Evolutionary conservation across 768 basidiomycete species (phyloP).

Genomic region (Boletellus emodensis): DNA sequence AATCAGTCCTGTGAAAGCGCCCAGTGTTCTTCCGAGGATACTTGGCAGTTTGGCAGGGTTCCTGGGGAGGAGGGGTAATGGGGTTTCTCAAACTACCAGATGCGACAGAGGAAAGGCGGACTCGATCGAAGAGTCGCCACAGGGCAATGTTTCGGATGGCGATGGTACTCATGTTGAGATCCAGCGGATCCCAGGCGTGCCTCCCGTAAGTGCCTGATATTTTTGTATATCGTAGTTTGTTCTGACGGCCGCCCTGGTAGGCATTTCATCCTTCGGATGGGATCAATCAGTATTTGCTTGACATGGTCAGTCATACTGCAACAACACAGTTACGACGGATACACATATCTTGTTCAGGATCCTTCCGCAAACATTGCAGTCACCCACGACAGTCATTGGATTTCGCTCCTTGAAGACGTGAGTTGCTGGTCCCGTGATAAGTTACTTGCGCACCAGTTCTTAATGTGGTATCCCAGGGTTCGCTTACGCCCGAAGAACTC

Average conservation of each 20-base stretch:
- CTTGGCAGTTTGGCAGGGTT: neutral
- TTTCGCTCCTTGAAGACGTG: neutral
- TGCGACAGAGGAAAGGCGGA: no score
- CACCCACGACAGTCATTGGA: neutral
- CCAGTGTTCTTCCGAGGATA: neutral
- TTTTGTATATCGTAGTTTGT: neutral
- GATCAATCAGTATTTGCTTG: slow-evolving; percentile 7
- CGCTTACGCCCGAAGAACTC: neutral
- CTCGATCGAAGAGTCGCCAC: neutral
- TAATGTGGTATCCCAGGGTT: neutral
- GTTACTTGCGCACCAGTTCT: neutral
- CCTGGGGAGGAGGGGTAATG: neutral
- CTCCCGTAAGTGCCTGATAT: neutral
- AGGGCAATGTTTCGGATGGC: neutral
- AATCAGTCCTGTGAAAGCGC: neutral
- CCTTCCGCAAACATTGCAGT: slow-evolving; percentile 1
- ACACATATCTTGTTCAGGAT: neutral
- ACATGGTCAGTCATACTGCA: neutral
- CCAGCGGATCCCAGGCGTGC: neutral
- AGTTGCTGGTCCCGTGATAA: no score
- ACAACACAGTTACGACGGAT: neutral
- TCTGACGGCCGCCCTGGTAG: neutral
- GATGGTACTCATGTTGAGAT: neutral
- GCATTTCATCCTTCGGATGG: slow-evolving; percentile 11
- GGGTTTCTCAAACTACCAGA: neutral